Base-by-base conservation (phyloP, 768 basidiomycete species). In the Tricholoma matsutake region DNA sequence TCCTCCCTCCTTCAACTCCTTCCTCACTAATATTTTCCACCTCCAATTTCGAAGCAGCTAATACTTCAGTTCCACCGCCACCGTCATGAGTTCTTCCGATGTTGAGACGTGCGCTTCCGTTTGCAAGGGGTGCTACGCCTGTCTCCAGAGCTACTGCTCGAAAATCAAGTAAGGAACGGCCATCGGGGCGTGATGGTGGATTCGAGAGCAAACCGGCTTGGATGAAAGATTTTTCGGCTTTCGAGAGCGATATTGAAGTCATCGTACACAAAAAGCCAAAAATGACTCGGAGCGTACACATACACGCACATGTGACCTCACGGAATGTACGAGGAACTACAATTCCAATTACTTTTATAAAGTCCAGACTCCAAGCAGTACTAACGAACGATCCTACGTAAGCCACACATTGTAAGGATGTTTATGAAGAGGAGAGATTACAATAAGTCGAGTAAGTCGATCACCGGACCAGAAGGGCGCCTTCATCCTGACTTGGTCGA, bases 1-100 rank as follows among this genome's bases (percentile, higher is more conserved):
- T 71, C 54, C 84, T 75, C 13, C 88, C 91, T 0, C 84, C 85
- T 22, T 85, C 83, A 9, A 79, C 76, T 0, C 81, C 81, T 1
- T 71, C 73, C 8, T 70, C 73, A 20, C 76, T 78, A 8, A 86
- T 71, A 51, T 78, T 78, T 67, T 89, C 89, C 0, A 95, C 90
- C 66, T 95, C 93, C 0, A 94, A 80, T 67, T 92, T 91, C 1
- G 84, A 79, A 0, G 91, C 92, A 1, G 89, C 92, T 25, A 94
- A 73, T 3, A 94, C 79, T 65, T 94, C 91, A 0, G 94, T 94
- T 0, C 88, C 87, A 2, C 84, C 86, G 1, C 82, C 83, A 9
- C 81, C 82, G 47, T 82, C 79, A 49, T 77, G 76, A 25, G 80
- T 77, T 63, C 79, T 77, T 1, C 92, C 93, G n/a, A 94, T 82